Evolutionary conservation across 345 rosid genomes (phyloP).

Genomic region (Camelina sativa): DNA sequence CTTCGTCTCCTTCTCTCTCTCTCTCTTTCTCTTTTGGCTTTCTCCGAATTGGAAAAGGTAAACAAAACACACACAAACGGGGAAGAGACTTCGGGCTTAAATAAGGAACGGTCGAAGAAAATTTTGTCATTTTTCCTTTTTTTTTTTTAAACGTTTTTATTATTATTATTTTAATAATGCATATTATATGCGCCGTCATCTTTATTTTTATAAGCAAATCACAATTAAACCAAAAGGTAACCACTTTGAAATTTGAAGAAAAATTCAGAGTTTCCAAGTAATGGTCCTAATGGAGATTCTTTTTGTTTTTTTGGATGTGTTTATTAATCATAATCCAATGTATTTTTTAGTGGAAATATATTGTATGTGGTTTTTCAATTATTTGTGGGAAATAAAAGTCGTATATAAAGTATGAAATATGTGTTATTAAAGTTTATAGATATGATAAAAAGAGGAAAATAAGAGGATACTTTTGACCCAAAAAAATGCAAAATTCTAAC

Average conservation of each 20-base stretch:
- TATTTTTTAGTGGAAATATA: neutral
- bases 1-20: neutral
- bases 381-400: neutral
- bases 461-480: neutral
- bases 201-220: slow-evolving; percentile 15
- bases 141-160: neutral
- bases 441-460: neutral
- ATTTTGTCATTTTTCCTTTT: neutral
- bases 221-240: neutral
- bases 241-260: neutral
- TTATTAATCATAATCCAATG: neutral
- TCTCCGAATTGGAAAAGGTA: slow-evolving; percentile 39
- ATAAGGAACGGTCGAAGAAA: slow-evolving; percentile 41
- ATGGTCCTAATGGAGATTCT: neutral
- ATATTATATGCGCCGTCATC: slow-evolving; percentile 39
- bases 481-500: neutral
- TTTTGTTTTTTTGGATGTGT: neutral
- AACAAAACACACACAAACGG: neutral
- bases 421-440: neutral
- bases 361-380: neutral
- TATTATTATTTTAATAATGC: neutral
- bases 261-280: neutral
- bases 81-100: slow-evolving; percentile 30
- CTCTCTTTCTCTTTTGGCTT: slow-evolving; percentile 29
- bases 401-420: too few relatives aligned